These are phyloP conservation scores for Xylariaceae sp. DNA, from an alignment of 2,329 filamentous ascomycete genomes.

Conservation along the genomic window DNA sequence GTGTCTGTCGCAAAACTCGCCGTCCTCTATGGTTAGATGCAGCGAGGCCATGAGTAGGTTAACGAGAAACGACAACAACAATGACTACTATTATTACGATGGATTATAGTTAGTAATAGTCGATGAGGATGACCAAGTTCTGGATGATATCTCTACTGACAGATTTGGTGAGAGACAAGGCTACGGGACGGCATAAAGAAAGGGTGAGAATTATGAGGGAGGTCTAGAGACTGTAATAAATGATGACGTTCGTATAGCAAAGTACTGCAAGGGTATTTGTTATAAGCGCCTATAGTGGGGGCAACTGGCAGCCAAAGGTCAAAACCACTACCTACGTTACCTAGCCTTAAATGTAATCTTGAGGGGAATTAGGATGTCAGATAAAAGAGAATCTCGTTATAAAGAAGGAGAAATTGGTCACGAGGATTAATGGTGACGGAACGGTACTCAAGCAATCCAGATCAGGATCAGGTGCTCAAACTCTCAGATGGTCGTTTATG, in stretches of 20 bases:
- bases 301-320: conserved; percentile 7
- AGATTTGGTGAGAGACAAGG: no score
- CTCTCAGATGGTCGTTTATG: no score
- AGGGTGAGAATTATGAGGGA: no score
- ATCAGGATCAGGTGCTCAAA: background rate
- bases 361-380: no score
- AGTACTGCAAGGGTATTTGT: conserved; percentile 4
- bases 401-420: background rate
- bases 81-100: background rate
- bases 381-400: no score
- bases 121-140: no score
- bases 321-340: conserved; percentile 7
- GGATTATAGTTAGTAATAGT: background rate
- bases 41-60: conserved; percentile 68
- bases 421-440: background rate
- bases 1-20: conserved; percentile 79
- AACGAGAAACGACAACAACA: background rate
- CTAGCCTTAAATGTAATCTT: no score
- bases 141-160: no score
- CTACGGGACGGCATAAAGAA: no score
- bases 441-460: background rate
- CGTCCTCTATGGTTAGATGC: conserved; percentile 82
- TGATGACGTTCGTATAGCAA: conserved; percentile 14
- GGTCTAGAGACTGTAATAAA: background rate
- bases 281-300: background rate